phyloP scores from a whole-genome alignment of 2,329 filamentous ascomycete species.

The Curvularia sp. region DNA sequence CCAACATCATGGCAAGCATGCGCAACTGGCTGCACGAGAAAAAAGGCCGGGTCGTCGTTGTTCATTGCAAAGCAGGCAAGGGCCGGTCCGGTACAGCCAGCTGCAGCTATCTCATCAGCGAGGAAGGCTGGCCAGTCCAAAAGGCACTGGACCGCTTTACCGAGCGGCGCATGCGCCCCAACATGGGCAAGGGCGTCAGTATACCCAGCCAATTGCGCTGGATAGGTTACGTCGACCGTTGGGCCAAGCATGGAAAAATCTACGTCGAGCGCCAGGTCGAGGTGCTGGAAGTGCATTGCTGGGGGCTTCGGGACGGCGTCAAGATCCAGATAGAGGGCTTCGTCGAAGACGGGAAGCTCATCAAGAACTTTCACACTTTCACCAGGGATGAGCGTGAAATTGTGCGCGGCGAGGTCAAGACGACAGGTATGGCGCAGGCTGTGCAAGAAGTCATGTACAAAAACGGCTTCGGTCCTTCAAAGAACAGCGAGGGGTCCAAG shows the following conservation, averaged over 20 bases:
- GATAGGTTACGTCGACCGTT: constrained; percentile 86
- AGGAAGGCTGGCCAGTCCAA: constrained; percentile 73
- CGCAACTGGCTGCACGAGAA: constrained; percentile 74
- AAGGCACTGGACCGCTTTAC: constrained; percentile 75
- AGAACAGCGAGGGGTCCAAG: constrained; percentile 27
- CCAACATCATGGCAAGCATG: constrained; percentile 91
- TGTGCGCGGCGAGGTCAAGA: constrained; percentile 62
- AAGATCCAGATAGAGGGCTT: constrained; percentile 87
- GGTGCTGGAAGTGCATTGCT: constrained; percentile 86
- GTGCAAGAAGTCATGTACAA: constrained; percentile 55
- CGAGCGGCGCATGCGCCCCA: constrained; percentile 83
- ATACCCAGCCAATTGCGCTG: constrained; percentile 92
- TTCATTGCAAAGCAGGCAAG: constrained; percentile 98
- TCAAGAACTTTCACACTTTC: constrained; percentile 85
- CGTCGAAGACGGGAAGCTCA: constrained; percentile 85
- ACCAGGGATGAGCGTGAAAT: constrained; percentile 72
- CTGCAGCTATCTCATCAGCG: constrained; percentile 87
- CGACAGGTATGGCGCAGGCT: constrained; percentile 53
- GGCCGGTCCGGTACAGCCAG: constrained; percentile 87
- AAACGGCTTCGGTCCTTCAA: constrained; percentile 42
- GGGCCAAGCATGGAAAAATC: constrained; percentile 76
- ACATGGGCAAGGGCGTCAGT: constrained; percentile 87
- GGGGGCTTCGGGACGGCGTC: constrained; percentile 86
- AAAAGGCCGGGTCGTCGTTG: constrained; percentile 75
- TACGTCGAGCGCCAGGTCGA: constrained; percentile 86